Evolutionary conservation across 495 filamentous ascomycete genomes (phyloP).

Genomic region (Penicillium coprophilum): DNA sequence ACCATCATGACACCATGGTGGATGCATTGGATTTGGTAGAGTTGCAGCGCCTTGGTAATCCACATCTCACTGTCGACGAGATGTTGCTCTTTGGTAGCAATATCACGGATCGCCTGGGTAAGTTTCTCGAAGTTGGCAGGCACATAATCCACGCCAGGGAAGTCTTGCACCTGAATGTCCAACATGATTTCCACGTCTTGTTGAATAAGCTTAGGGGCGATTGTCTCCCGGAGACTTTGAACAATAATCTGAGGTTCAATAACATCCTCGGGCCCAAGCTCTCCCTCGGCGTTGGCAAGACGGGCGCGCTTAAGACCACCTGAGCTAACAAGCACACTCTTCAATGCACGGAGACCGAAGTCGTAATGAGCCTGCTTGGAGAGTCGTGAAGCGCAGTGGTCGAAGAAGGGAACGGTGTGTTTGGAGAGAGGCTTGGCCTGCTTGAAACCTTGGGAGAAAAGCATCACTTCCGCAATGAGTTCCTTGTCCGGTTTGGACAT

Average conservation of each 20-base stretch:
- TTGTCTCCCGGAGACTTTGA: conserved; percentile 96
- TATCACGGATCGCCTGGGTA: conserved; percentile 74
- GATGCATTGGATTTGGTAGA: conserved; percentile 95
- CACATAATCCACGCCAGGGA: conserved; percentile 90
- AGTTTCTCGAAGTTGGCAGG: conserved; percentile 81
- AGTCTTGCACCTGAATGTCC: conserved; percentile 77
- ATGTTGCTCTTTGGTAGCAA: conserved; percentile 72
- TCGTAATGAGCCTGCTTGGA: conserved; percentile 99
- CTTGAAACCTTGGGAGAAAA: conserved; percentile 98
- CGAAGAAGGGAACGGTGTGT: conserved; percentile 97
- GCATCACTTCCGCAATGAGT: conserved; percentile 98
- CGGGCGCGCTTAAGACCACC: conserved; percentile 90
- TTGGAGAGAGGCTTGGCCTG: conserved; percentile 90
- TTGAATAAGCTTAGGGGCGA: conserved; percentile 92
- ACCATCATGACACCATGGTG: conserved; percentile 99
- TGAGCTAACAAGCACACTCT: conserved; percentile 97
- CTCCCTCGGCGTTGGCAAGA: conserved; percentile 56
- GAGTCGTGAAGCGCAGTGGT: conserved; percentile 73
- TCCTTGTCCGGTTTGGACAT: conserved; percentile 99
- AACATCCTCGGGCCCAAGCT: conserved; percentile 65
- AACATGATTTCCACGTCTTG: conserved; percentile 87
- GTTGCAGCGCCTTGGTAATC: conserved; percentile 94
- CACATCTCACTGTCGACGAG: conserved; percentile 87
- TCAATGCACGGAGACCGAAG: conserved; percentile 94
- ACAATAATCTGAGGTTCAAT: conserved; percentile 98